Evolutionary conservation across 495 filamentous ascomycete species (phyloP).

Genomic region (Bryoglossum gracile): DNA sequence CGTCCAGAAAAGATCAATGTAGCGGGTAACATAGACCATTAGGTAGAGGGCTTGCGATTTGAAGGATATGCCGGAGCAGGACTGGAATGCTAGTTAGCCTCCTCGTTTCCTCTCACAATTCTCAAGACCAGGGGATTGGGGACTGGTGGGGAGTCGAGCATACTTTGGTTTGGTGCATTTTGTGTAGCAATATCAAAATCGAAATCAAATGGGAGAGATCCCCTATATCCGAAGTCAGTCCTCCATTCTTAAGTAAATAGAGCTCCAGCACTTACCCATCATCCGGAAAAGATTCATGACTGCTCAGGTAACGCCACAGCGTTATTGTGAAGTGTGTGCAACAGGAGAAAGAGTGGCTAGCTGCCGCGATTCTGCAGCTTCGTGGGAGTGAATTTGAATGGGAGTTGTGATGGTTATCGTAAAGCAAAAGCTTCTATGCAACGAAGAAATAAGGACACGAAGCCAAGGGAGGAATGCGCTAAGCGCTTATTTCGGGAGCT

Average conservation of each 20-base stretch:
- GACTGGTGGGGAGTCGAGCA: slow-evolving; percentile 18
- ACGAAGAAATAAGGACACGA: slow-evolving; percentile 16
- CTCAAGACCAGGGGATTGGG: background rate
- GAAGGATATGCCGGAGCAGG: slow-evolving; percentile 94
- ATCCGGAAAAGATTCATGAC: slow-evolving; percentile 86
- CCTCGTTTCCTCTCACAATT: too few species aligned
- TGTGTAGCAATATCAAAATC: slow-evolving; percentile 88
- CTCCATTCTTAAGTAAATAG: slow-evolving; percentile 1
- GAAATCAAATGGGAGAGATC: slow-evolving; percentile 94
- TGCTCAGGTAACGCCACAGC: slow-evolving; percentile 8
- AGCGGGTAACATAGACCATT: slow-evolving; percentile 85
- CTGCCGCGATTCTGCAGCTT: slow-evolving; percentile 13
- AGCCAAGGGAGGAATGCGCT: slow-evolving; percentile 8
- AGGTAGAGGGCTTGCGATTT: slow-evolving; percentile 94
- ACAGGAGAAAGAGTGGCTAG: background rate
- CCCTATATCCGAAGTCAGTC: slow-evolving; percentile 40
- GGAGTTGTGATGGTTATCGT: slow-evolving; percentile 3
- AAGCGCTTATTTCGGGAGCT: slow-evolving; percentile 5
- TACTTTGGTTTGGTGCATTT: slow-evolving; percentile 90
- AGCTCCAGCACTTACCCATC: slow-evolving; percentile 50
- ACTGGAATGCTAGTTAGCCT: slow-evolving; percentile 47
- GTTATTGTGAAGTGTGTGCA: background rate
- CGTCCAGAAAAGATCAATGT: slow-evolving; percentile 84
- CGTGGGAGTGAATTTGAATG: slow-evolving; percentile 6
- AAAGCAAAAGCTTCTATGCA: background rate